A percentile compares a stretch with the other conserved stretches of the same genome.
These are phyloP conservation scores for Lasiodiplodia gonubiensis DNA, from an alignment of 2,329 filamentous ascomycete genomes.

Conservation along the genomic window DNA sequence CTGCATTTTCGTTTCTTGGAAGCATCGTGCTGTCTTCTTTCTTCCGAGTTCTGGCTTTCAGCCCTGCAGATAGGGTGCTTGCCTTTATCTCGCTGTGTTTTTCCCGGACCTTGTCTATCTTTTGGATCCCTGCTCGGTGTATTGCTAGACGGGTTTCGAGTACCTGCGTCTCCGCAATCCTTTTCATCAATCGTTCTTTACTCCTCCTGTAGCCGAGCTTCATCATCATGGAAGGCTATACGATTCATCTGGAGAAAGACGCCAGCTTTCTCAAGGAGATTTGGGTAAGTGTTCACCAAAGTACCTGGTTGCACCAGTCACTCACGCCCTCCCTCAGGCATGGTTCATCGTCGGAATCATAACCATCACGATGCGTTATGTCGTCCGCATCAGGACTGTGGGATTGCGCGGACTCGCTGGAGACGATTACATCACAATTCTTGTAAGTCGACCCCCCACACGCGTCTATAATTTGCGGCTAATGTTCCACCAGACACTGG, in stretches of 20 bases:
- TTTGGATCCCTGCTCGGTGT: background rate
- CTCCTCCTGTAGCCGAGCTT: background rate
- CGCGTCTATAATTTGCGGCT: background rate
- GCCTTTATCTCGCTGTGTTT: background rate
- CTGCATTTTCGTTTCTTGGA: background rate
- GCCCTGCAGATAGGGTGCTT: background rate
- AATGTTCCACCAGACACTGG: constrained; percentile 26
- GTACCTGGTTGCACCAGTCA: background rate
- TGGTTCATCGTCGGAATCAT: constrained; percentile 41
- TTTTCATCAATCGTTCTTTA: background rate
- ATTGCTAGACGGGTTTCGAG: background rate
- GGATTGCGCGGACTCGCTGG: constrained; percentile 47
- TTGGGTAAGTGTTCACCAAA: background rate
- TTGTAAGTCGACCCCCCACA: constrained; percentile 33
- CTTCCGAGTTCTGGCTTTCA: background rate
- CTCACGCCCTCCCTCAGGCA: background rate
- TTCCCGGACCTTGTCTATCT: background rate
- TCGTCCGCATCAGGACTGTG: constrained; percentile 46
- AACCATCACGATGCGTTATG: constrained; percentile 43
- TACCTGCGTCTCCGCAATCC: background rate
- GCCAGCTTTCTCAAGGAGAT: constrained; percentile 1
- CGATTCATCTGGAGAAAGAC: constrained; percentile 11
- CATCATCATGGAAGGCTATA: background rate
- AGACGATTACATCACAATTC: constrained; percentile 48
- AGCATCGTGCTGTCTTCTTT: background rate